Evolutionary conservation across 2,329 filamentous ascomycete species (phyloP).

Genomic region (Neofusicoccum cordaticola): DNA sequence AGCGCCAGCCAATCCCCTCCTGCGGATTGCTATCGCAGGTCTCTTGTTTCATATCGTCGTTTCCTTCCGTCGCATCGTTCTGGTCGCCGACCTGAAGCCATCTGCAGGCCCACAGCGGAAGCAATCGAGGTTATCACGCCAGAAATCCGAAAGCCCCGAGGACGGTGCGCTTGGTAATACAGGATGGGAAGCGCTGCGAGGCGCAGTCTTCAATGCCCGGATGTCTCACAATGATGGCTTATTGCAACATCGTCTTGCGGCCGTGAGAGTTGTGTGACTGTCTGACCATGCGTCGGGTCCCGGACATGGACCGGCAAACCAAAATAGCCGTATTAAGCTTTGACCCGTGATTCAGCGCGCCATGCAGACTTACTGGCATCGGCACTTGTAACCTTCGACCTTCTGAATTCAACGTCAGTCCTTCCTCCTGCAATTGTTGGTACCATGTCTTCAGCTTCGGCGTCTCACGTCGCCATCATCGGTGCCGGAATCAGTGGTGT

Average conservation of each 20-base stretch:
- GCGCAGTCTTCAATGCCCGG: neutral
- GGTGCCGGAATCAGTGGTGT: conserved; percentile 38
- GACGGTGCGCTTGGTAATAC: neutral
- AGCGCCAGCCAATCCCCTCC: neutral
- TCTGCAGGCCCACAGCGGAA: neutral
- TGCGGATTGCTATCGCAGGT: neutral
- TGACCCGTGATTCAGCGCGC: neutral
- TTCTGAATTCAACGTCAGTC: neutral
- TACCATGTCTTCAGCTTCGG: conserved; percentile 20
- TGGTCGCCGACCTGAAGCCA: conserved; percentile 5
- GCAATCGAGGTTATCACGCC: neutral
- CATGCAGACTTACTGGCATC: neutral
- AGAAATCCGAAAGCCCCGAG: neutral
- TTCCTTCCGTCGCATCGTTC: neutral
- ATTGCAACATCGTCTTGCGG: neutral
- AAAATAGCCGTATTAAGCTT: neutral
- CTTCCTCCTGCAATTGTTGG: neutral
- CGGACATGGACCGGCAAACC: conserved; percentile 23
- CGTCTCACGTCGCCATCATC: conserved; percentile 31
- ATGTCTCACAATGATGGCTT: neutral
- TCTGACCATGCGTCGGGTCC: neutral
- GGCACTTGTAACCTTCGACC: neutral
- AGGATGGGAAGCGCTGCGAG: neutral
- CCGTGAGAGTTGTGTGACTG: neutral
- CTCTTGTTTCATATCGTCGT: neutral